Base-by-base conservation (phyloP, 768 basidiomycete species). In the Naganishia friedmannii region DNA sequence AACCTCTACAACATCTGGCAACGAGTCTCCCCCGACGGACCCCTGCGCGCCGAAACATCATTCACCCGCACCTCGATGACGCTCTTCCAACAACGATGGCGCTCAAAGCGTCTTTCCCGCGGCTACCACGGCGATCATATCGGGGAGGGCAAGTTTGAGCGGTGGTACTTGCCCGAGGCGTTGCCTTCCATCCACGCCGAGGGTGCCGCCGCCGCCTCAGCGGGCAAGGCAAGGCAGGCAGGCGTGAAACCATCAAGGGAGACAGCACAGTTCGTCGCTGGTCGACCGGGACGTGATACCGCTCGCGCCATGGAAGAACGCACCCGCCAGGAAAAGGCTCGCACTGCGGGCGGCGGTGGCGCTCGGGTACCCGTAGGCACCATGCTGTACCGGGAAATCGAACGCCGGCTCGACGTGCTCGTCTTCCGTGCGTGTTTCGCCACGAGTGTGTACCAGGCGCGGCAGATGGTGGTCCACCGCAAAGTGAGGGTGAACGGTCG, bases 91-190 rank as follows among this genome's bases (percentile, higher is more conserved):
- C 90, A 95, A 76, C 89, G 93, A 48, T 97, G 93, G 92, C 84
- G 83, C 23, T 87, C 91, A 15, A 96, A 95, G 82, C 85, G 88
- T 4, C 87, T 92, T 70, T 86, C 92, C 37, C 88, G 94, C 68
- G 94, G 88, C 4, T 98, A 98, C 85, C 96, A 98, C 78, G 93
- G 94, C 28, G 94, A 96, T 85, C 89, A 86, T 78, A 93, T 97
- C 72, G 88, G 88, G 66, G 92, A 95, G 84, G 90, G 89, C 76
- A 88, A 89, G 45, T 98, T 97, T 86, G 93, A 93, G 79, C 87
- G 90, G 69, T 93, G 92, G 90, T 98, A 93, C 80, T 86, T 99
- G 45, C 95, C 95, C 19, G 84, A 86, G 70, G 88, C 86, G 0
- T 85, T 98, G 19, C 95, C 92, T 86, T 53, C 85, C 23, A 78